Base-by-base conservation (phyloP, 148 eudicot genomes). In the Rhododendron henanense region DNA sequence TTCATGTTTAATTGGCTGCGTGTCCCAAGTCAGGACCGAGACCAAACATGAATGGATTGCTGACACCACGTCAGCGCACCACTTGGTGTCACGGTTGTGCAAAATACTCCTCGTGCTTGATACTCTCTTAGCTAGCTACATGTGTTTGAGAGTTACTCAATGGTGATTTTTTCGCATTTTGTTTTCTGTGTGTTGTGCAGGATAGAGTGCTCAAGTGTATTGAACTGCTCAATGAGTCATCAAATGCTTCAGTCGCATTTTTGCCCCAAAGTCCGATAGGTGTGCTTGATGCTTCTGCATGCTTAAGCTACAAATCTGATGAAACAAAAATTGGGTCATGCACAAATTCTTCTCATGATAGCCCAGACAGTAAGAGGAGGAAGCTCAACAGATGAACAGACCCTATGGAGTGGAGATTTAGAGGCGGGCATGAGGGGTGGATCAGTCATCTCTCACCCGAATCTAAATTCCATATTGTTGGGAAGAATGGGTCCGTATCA, bases 231-330 rank as follows among this genome's bases (percentile, higher is more conserved):
- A 88, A 91, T 37, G 91, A 86, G 81, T 77, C 91, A 87, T 86
- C 90, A 81, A 39, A 84, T 89, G 90, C 67, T 57, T 35, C 85
- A 74, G 59, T 51, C 47, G 74, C 87, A 85, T 78, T 85, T 73
- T 90, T 93, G 79, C 94, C 96, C 23, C 92, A 88, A 71, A 95
- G 98, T 88, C 99, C 98, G 80, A 93, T 89, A 82, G 98, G 98
- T 73, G 98, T 95, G 87, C 85, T 97, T 79, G 97, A 95, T 89
- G 94, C 88, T 71, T 71, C 76, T 69, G 82, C 95, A 80, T 93
- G 95, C 85, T 84, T 95, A 84, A 96, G 95, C 91, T 96, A 89
- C 51, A 94, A 87, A 87, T 90, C 91, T 84, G 94, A 93, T 90
- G 96, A 91, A 69, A 89, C 89, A 83, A 87, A 92, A 61, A 87